phyloP scores from a whole-genome alignment of 2,329 filamentous ascomycete genomes.

The Ploettnerulaceae sp. region DNA sequence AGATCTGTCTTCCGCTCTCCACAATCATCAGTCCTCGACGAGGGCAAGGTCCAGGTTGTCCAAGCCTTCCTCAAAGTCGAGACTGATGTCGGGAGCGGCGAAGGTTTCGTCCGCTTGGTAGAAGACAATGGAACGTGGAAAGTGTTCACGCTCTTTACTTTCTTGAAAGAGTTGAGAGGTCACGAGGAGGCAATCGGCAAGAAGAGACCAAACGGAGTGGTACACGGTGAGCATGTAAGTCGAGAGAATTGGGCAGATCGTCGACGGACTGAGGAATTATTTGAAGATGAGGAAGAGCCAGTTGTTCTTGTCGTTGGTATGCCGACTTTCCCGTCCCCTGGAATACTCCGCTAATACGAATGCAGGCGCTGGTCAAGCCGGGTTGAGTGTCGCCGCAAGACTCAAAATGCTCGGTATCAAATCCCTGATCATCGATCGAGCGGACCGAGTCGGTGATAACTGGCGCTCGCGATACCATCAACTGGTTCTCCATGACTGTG shows the following conservation, averaged over 20 bases:
- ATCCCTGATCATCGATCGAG: constrained; percentile 53
- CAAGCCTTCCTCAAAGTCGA: constrained; percentile 52
- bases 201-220: constrained; percentile 50
- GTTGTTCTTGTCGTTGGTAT: constrained; percentile 57
- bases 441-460: constrained; percentile 56
- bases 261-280: constrained; percentile 44
- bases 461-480: constrained; percentile 57
- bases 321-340: constrained; percentile 26
- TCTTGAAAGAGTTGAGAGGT: constrained; percentile 49
- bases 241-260: constrained; percentile 58
- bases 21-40: constrained; percentile 43
- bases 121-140: constrained; percentile 47
- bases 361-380: constrained; percentile 57
- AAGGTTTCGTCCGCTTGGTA: constrained; percentile 51
- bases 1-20: constrained; percentile 19
- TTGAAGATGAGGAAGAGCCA: constrained; percentile 39
- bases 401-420: constrained; percentile 54
- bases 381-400: constrained; percentile 52
- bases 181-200: constrained; percentile 45
- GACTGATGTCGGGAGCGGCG: constrained; percentile 49
- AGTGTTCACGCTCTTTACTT: constrained; percentile 59
- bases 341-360: too few species aligned
- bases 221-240: constrained; percentile 47
- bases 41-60: constrained; percentile 42
- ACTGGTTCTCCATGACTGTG: constrained; percentile 63